A percentile compares a stretch with the other conserved stretches of the same genome.
Evolutionary conservation across 1,284 basidiomycete genomes (phyloP).

Genomic region (Ceratobasidium sp.): DNA sequence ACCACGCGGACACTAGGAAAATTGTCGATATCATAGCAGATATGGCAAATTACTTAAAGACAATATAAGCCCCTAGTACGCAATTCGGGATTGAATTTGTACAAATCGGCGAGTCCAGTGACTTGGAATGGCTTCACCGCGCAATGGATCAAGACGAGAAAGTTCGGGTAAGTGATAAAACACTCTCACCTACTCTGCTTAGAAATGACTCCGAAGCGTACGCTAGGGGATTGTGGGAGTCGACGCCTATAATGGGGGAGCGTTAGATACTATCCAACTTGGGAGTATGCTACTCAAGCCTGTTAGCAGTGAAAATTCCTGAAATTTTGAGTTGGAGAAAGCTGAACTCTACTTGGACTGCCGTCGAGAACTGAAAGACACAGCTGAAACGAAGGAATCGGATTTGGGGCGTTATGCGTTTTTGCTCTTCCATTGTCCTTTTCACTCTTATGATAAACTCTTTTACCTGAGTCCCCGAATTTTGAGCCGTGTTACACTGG

Average conservation of each 20-base stretch:
- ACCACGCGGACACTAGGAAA: neutral
- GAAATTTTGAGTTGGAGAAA: neutral
- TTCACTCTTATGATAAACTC: too few species aligned
- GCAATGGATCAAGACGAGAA: neutral
- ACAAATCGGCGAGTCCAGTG: neutral
- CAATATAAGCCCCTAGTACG: constrained; percentile 12
- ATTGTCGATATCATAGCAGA: neutral
- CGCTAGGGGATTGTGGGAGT: neutral
- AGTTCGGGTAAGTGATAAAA: neutral
- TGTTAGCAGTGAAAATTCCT: neutral
- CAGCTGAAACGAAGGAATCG: too few species aligned
- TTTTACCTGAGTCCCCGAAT: too few species aligned
- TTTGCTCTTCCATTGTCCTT: too few species aligned
- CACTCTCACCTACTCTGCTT: neutral
- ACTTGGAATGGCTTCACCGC: constrained; percentile 9
- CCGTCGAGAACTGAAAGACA: too few species aligned
- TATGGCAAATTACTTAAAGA: neutral
- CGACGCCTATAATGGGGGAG: neutral
- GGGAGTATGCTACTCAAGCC: neutral
- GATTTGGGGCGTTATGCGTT: too few species aligned
- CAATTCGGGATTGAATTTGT: constrained; percentile 29
- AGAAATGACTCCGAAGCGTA: neutral
- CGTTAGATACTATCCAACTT: neutral
- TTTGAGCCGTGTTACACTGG: too few species aligned
- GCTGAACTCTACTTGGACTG: too few species aligned